These are phyloP conservation scores for Fusarium anthophilum DNA, from an alignment of 2,329 filamentous ascomycete genomes.

Conservation along the genomic window DNA sequence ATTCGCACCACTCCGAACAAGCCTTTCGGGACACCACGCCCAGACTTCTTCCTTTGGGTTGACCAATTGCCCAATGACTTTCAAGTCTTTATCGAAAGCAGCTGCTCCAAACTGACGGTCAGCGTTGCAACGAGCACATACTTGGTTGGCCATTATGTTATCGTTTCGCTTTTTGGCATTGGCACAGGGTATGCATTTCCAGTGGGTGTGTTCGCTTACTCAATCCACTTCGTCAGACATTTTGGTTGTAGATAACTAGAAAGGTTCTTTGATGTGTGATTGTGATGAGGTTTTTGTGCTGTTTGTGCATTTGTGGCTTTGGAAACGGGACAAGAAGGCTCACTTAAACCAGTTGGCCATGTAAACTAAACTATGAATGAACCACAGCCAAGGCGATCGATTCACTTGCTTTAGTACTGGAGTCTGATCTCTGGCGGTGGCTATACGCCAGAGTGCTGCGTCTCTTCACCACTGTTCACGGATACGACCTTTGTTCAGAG, in stretches of 20 bases:
- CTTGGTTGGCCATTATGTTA: not conserved
- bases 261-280: fast-evolving
- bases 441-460: too few species aligned
- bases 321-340: fast-evolving
- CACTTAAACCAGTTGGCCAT: not conserved
- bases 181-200: not conserved
- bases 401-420: not conserved
- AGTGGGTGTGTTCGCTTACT: not conserved
- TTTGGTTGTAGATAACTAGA: fast-evolving
- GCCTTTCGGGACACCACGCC: not conserved
- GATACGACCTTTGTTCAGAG: too few species aligned
- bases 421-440: fast-evolving
- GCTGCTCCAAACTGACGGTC: not conserved
- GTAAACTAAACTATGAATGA: not conserved
- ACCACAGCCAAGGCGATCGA: fast-evolving
- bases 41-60: not conserved
- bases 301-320: fast-evolving
- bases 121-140: not conserved
- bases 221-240: not conserved
- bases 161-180: not conserved
- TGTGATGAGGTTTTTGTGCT: not conserved
- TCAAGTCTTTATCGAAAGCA: too few species aligned
- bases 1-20: not conserved
- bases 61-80: not conserved
- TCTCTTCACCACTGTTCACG: not conserved